Base-by-base conservation (phyloP, 2,329 filamentous ascomycete species). In the Dothiorella sarmentorum region DNA sequence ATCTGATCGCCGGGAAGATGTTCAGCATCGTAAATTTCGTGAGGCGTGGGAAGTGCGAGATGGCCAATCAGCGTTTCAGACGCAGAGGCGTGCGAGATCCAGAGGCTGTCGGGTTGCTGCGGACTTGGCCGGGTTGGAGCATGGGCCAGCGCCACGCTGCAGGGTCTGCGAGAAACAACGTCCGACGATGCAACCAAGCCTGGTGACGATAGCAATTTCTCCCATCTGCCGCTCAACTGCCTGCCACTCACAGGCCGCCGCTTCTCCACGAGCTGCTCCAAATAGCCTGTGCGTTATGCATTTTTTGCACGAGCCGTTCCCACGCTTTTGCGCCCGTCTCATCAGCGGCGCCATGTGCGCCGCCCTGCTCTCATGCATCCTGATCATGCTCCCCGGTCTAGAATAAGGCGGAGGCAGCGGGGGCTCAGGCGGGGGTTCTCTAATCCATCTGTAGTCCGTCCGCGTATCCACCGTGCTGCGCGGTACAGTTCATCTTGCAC, bases 1-100 rank as follows among this genome's bases (percentile, higher is more conserved):
- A 49, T 38, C 43, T 58, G 55, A 49, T 58, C 42, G 55, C 24
- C 55, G 29, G 27, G 43, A n/a, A 22, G 33, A 53, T 40, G 49
- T 27, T 27, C 33, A 29, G 35, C 49, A 15, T 33, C 45, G 45
- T n/a, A n/a, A n/a, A n/a, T 31, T 27, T 33, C 35, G 24, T 49
- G 24, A 15, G 35, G 33, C 35, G 22, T 53, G 35, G 49, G 20
- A 31, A 26, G 11, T 24, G 20, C 29, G 31, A 47, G 22, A 7
- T 13, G 43, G 24, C 55, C 42, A 58, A 58, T 58, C 43, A 49
- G 24, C 7, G 13, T 2, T 5, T 6, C 7, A 10, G 15, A 20
- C 10, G 7, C 7, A 20, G 24, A 22, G 38, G 27, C 43, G 43
- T 47, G 33, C 18, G 22, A n/a, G 42, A 18, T 5, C 22, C 20